Base-by-base conservation (phyloP, 1,284 basidiomycete genomes). In the Fomitopsis pinicola region DNA sequence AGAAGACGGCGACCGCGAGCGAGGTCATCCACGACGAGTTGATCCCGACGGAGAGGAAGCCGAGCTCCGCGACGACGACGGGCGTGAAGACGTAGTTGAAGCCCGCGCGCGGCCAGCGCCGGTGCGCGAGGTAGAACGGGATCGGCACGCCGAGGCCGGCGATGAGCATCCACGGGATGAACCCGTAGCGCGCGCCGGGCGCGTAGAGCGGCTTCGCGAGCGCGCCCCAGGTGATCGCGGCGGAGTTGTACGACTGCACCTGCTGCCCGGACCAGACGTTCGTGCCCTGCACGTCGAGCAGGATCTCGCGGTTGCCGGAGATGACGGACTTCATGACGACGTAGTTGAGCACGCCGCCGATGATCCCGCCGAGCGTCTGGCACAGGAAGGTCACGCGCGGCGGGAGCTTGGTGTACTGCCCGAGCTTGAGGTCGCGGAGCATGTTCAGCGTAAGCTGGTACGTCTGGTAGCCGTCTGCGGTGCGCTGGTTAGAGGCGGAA, bases 211-310 rank as follows among this genome's bases (percentile, higher is more conserved):
- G 48, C 48, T 50, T 50, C 14, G 48, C 28, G 48, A 50, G 48
- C 12, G 48, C 48, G 48, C 48, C 48, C 48, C 48, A 50, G 19
- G 48, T 50, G 48, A 50, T 50, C 28, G 48, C 48, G 14, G 48
- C 48, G 9, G 48, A 50, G 78, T 75, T 85, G 78, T 73, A 75
- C 55, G 69, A 69, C 65, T 74, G 74, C n/a, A 71, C 67, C 52
- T 74, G 70, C 62, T 83, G 82, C 30, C 83, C 83, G 36, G 79
- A 81, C 82, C 81, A 82, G 63, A 80, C 73, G 63, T 79, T 77
- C 57, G 75, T 73, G 50, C 80, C 79, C 60, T 79, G 30, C 2
- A 52, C n/a, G 57, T 56, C 17, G n/a, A 61, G 55, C 36, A 70
- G 67, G 46, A 70, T 68, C 26, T 58, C 62, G 59, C 67, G 70